Conservation (phyloP, 1,284 basidiomycete genomes). For the Ustilago esculenta region DNA sequence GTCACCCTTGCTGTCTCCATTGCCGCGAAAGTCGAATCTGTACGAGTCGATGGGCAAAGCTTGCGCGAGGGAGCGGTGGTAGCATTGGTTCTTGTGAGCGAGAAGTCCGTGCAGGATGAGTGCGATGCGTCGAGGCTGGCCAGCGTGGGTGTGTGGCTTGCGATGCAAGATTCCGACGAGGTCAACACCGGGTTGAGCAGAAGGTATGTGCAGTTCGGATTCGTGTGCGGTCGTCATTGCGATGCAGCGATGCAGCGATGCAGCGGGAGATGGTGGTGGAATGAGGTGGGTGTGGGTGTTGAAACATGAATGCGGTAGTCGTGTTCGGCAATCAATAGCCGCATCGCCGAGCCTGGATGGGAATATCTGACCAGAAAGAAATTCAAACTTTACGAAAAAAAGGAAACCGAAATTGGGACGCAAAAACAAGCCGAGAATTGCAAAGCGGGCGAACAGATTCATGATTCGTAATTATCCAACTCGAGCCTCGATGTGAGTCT, state of each 20-base stretch:
- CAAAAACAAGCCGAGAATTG: no score
- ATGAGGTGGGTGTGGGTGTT: no score
- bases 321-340: no score
- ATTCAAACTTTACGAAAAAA: no score
- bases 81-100: constrained; percentile 74
- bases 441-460: no score
- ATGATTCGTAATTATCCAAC: no score
- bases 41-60: constrained; percentile 79
- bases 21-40: constrained; percentile 78
- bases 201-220: constrained; percentile 17
- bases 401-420: no score
- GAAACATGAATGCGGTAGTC: no score
- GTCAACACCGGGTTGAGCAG: constrained; percentile 8
- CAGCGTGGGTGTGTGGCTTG: neutral
- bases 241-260: neutral
- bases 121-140: constrained; percentile 23
- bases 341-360: no score
- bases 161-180: constrained; percentile 24
- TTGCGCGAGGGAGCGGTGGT: constrained; percentile 76
- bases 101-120: constrained; percentile 56
- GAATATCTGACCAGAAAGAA: no score
- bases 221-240: constrained; percentile 15
- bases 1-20: constrained; percentile 18
- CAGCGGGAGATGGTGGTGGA: neutral
- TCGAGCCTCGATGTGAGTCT: no score